Evolutionary conservation across 768 basidiomycete species (phyloP).

Genomic region (Dentipellis sp.): DNA sequence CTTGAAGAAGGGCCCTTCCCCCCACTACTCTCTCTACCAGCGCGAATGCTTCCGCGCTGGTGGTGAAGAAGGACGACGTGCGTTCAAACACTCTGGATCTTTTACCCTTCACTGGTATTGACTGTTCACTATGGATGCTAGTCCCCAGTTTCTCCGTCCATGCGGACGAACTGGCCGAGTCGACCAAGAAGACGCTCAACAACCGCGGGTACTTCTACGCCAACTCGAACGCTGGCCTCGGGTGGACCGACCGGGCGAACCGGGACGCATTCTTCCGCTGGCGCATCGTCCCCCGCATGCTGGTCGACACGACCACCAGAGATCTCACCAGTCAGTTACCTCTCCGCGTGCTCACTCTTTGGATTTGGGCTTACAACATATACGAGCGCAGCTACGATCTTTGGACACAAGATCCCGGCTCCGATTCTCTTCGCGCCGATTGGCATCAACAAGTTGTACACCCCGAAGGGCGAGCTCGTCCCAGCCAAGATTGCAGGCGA

Average conservation of each 20-base stretch:
- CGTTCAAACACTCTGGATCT: slow-evolving; percentile 6
- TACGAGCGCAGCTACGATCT: slow-evolving; percentile 17
- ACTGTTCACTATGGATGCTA: slow-evolving; percentile 5
- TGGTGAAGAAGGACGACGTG: slow-evolving; percentile 27
- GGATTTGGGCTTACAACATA: neutral
- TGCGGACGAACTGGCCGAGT: slow-evolving; percentile 31
- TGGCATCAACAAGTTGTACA: slow-evolving; percentile 46
- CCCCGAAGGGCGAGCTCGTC: slow-evolving; percentile 34
- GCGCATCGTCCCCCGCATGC: slow-evolving; percentile 46
- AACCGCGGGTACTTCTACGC: slow-evolving; percentile 43
- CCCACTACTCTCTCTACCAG: slow-evolving; percentile 43
- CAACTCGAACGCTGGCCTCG: slow-evolving; percentile 41
- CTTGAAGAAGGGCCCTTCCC: slow-evolving; percentile 37
- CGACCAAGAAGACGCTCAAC: slow-evolving; percentile 32
- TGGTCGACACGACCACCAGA: slow-evolving; percentile 41
- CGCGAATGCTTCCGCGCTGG: slow-evolving; percentile 38
- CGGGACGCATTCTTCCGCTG: slow-evolving; percentile 45
- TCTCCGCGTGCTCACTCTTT: neutral
- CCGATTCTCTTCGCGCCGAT: slow-evolving; percentile 49
- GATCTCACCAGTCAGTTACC: slow-evolving; percentile 31
- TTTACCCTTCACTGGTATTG: neutral
- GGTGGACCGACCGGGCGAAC: slow-evolving; percentile 44
- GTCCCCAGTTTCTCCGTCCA: slow-evolving; percentile 35
- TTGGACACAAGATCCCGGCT: slow-evolving; percentile 38
- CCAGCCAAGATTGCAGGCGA: slow-evolving; percentile 39